Percentiles rank a stretch among this genome's conserved stretches.
phyloP scores from a whole-genome alignment of 805 yeast genomes.

The Cyberlindnera maritima region DNA sequence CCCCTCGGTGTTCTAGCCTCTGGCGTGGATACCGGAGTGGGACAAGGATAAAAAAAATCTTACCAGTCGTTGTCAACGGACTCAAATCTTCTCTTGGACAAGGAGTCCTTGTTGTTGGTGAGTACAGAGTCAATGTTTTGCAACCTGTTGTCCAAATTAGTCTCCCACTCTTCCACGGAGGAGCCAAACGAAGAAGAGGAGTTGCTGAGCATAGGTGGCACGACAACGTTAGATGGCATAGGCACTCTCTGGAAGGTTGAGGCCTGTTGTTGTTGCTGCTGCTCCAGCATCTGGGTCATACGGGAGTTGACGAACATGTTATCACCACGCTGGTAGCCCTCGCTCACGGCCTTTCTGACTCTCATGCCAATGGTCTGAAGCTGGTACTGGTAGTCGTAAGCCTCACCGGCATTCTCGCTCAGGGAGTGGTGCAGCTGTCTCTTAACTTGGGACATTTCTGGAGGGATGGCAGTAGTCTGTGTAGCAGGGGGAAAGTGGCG shows the following conservation, averaged over 20 bases:
- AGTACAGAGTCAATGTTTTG: conserved; percentile 31
- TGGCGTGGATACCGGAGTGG: too few relatives aligned
- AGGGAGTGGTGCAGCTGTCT: conserved; percentile 32
- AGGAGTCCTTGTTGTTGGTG: conserved; percentile 18
- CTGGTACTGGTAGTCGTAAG: conserved; percentile 33
- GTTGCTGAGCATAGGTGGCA: conserved; percentile 35
- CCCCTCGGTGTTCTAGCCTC: too few relatives aligned
- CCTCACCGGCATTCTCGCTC: conserved; percentile 27
- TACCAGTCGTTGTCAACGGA: conserved; percentile 28
- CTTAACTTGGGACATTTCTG: conserved; percentile 32
- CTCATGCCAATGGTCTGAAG: conserved; percentile 67
- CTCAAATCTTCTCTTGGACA: conserved; percentile 28
- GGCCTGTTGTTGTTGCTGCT: conserved; percentile 20
- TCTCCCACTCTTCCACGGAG: conserved; percentile 39
- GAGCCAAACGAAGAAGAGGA: conserved; percentile 35
- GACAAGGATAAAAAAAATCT: background rate
- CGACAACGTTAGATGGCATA: conserved; percentile 30
- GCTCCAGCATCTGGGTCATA: conserved; percentile 20
- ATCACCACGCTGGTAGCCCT: conserved; percentile 46
- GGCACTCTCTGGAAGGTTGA: conserved; percentile 35
- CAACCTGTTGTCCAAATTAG: conserved; percentile 33
- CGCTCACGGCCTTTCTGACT: conserved; percentile 62
- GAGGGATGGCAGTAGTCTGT: background rate
- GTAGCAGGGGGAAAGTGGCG: background rate
- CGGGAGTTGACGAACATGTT: conserved; percentile 14